Evolutionary conservation across 352 stramenopile species (phyloP).

Genomic region (Phytophthora sp.): DNA sequence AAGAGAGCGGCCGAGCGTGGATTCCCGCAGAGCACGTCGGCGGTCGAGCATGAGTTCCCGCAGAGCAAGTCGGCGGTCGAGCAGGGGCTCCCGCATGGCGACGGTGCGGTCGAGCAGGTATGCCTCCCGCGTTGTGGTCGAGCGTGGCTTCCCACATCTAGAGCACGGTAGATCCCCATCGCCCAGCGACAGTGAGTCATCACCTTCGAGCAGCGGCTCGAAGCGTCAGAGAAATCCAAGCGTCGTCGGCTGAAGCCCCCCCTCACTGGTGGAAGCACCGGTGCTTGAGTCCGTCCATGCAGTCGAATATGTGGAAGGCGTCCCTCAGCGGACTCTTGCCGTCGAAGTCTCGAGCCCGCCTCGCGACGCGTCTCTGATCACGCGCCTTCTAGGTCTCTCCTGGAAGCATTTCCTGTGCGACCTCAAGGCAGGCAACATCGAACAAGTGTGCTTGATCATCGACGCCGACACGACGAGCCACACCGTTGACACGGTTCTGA

Average conservation of each 20-base stretch:
- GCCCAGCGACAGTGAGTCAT: background rate
- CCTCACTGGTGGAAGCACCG: background rate
- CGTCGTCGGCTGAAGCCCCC: background rate
- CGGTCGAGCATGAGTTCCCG: background rate
- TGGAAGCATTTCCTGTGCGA: too few relatives aligned
- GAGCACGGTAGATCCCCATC: background rate
- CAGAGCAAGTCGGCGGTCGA: too few relatives aligned
- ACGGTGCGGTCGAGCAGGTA: too few relatives aligned
- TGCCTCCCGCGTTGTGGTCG: too few relatives aligned
- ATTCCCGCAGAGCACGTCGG: background rate
- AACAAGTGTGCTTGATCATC: background rate
- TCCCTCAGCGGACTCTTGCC: too few relatives aligned
- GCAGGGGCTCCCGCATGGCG: too few relatives aligned
- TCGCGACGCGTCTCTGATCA: background rate
- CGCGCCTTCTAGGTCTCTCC: background rate
- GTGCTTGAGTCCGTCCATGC: background rate
- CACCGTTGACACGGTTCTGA: too few relatives aligned
- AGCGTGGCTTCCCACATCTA: background rate
- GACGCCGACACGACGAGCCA: too few relatives aligned
- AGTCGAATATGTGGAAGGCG: background rate
- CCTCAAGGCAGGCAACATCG: too few relatives aligned
- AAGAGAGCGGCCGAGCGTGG: background rate
- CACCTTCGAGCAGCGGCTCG: background rate
- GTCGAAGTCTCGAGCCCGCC: background rate
- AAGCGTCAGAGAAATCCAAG: background rate